Percentiles rank a stretch among this genome's conserved stretches.
phyloP scores from a whole-genome alignment of 306 rosid species.

The Adenanthera pavonina region DNA sequence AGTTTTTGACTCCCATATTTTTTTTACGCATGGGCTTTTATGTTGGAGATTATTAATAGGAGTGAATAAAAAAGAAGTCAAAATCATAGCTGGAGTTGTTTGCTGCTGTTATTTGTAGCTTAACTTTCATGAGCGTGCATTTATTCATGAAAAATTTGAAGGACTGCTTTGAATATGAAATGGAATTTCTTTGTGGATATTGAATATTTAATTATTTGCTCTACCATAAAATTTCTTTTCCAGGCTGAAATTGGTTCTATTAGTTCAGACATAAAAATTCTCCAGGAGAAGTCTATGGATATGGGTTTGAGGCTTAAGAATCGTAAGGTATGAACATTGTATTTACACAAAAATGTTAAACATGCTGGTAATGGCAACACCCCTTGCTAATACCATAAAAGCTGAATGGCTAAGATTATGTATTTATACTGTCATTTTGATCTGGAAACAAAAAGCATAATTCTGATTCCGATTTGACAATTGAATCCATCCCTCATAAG shows the following conservation, averaged over 20 bases:
- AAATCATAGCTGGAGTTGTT: neutral
- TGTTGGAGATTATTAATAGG: neutral
- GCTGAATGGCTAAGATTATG: slow-evolving; percentile 1
- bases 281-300: slow-evolving; percentile 98
- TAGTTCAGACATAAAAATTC: slow-evolving; percentile 94
- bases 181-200: slow-evolving; percentile 21
- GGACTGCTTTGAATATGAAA: slow-evolving; percentile 5
- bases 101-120: neutral
- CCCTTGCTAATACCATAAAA: slow-evolving; percentile 19
- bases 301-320: slow-evolving; percentile 96
- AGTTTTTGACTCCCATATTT: neutral
- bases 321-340: slow-evolving; percentile 80
- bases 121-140: neutral
- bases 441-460: slow-evolving; percentile 21
- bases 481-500: neutral
- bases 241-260: slow-evolving; percentile 98
- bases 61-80: neutral
- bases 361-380: neutral
- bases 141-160: neutral
- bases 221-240: slow-evolving; percentile 27
- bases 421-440: slow-evolving; percentile 4
- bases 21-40: neutral
- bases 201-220: slow-evolving; percentile 30
- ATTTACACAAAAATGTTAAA: neutral
- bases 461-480: slow-evolving; percentile 27